A percentile compares a stretch with the other conserved stretches of the same genome.
These are phyloP conservation scores for Sporothrix variecibatus DNA, from an alignment of 2,329 filamentous ascomycete species.

Conservation along the genomic window DNA sequence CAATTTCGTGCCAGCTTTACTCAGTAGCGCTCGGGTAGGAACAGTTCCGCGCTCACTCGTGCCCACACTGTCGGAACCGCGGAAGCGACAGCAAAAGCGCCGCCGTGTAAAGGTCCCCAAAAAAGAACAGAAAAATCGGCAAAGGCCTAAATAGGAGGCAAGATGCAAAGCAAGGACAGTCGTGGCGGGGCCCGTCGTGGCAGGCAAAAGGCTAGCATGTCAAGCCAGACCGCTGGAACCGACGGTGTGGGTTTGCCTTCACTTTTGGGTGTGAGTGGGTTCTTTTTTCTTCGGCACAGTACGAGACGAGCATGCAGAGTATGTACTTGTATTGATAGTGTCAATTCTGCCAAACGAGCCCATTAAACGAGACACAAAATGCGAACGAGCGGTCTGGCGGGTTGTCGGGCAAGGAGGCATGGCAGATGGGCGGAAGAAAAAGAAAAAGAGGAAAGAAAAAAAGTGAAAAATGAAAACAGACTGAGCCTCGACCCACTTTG, in stretches of 20 bases:
- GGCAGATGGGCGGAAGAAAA: neutral
- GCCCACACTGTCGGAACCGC: neutral
- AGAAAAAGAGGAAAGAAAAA: too few species aligned
- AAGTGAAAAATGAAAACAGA: too few species aligned
- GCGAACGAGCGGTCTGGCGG: neutral
- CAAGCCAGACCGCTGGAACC: slow-evolving; percentile 14
- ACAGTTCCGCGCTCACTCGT: neutral
- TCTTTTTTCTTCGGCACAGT: neutral
- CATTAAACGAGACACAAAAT: neutral
- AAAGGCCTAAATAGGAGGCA: neutral
- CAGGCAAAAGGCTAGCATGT: neutral
- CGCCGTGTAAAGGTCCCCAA: neutral
- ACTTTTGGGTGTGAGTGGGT: neutral
- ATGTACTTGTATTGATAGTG: too few species aligned
- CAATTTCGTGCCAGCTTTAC: neutral
- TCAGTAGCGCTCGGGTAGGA: neutral
- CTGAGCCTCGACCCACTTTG: too few species aligned
- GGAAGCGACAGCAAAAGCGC: neutral
- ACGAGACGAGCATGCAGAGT: neutral
- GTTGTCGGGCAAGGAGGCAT: neutral
- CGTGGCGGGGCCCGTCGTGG: neutral
- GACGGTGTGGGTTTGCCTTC: neutral
- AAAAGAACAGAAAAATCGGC: too few species aligned
- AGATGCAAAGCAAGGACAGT: neutral
- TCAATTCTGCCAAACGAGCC: neutral